These are phyloP conservation scores for Monosporascus ibericus DNA, from an alignment of 2,329 filamentous ascomycete species.

Conservation along the genomic window DNA sequence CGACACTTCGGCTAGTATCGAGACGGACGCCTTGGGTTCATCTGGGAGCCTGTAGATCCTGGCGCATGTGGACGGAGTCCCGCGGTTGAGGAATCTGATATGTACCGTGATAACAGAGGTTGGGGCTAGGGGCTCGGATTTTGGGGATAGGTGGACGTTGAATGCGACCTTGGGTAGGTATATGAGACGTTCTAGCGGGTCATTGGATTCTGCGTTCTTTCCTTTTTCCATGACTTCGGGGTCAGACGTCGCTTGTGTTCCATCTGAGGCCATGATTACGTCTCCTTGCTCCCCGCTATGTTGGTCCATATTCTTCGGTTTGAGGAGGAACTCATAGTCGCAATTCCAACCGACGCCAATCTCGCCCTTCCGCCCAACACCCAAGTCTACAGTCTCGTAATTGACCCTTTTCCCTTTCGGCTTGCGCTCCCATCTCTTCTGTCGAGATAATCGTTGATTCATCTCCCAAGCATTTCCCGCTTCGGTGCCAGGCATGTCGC, in stretches of 20 bases:
- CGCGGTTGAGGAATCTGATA: slow-evolving; percentile 62
- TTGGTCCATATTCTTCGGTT: slow-evolving; percentile 17
- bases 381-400: slow-evolving; percentile 70
- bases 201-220: not conserved
- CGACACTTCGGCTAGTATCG: slow-evolving; percentile 36
- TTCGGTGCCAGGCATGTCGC: slow-evolving; percentile 72
- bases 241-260: slow-evolving; percentile 1
- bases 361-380: slow-evolving; percentile 71
- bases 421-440: slow-evolving; percentile 63
- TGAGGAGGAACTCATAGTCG: slow-evolving; percentile 71
- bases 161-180: slow-evolving; percentile 35
- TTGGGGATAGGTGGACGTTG: slow-evolving; percentile 22
- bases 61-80: slow-evolving; percentile 64
- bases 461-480: slow-evolving; percentile 76
- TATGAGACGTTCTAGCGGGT: slow-evolving; percentile 21
- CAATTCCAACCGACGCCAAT: slow-evolving; percentile 76
- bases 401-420: slow-evolving; percentile 77
- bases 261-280: slow-evolving; percentile 6
- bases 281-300: slow-evolving; percentile 12
- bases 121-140: slow-evolving; percentile 21
- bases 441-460: slow-evolving; percentile 53
- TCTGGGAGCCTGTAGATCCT: slow-evolving; percentile 81
- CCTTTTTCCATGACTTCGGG: not conserved
- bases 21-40: not conserved
- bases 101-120: slow-evolving; percentile 53